phyloP scores from a whole-genome alignment of 2,329 filamentous ascomycete genomes.

The Fusarium brachygibbosum region DNA sequence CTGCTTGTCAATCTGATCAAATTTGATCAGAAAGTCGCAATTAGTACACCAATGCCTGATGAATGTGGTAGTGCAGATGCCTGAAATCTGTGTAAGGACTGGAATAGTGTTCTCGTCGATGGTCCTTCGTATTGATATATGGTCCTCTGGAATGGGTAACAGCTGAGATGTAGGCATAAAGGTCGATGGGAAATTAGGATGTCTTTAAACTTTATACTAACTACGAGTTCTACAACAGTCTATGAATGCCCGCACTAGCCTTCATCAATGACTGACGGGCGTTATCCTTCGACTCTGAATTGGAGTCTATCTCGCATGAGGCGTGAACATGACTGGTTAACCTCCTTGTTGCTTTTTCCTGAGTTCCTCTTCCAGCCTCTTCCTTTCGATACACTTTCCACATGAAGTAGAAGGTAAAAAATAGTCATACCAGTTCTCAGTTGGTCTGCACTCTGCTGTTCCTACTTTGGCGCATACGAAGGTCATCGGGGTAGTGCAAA shows the following conservation, averaged over 20 bases:
- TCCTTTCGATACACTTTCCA: neutral
- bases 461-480: neutral
- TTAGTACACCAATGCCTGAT: neutral
- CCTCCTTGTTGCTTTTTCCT: neutral
- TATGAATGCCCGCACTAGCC: no score
- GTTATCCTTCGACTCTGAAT: accelerated
- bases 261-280: accelerated
- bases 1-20: neutral
- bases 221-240: no score
- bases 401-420: neutral
- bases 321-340: neutral
- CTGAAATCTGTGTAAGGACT: accelerated
- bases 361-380: neutral
- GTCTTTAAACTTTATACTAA: neutral
- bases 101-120: neutral
- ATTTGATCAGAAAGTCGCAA: neutral
- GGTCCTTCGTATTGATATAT: neutral
- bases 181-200: neutral
- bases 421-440: neutral
- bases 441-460: neutral
- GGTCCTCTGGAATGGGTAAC: neutral
- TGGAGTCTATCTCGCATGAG: no score
- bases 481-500: neutral
- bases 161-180: accelerated
- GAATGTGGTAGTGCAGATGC: constrained; percentile 1